phyloP scores from a whole-genome alignment of 352 stramenopile species.

The Phytopythium montanum region DNA sequence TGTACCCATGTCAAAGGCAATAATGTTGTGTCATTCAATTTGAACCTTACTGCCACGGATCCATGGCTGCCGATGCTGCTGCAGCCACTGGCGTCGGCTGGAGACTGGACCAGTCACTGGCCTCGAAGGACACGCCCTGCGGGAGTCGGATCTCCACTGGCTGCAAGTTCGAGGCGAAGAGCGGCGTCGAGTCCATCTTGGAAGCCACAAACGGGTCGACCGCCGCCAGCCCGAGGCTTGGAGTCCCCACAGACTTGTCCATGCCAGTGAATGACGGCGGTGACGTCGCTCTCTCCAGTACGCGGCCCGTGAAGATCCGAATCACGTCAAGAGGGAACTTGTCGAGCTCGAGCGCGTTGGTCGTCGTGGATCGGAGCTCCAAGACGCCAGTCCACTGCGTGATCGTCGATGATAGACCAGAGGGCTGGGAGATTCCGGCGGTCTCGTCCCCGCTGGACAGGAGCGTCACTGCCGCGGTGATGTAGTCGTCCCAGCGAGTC shows the following conservation, averaged over 20 bases:
- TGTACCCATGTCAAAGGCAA: neutral
- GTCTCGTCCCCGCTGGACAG: neutral
- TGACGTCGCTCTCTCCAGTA: neutral
- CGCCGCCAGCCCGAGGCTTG: neutral
- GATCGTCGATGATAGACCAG: neutral
- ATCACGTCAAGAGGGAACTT: constrained; percentile 33
- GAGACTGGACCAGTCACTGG: neutral
- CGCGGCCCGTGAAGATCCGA: constrained; percentile 30
- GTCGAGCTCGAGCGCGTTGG: constrained; percentile 39
- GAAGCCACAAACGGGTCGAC: neutral
- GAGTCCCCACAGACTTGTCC: neutral
- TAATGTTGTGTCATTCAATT: neutral
- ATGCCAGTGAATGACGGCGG: neutral
- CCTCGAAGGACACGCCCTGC: neutral
- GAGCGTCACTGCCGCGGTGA: constrained; percentile 48
- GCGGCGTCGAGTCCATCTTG: neutral
- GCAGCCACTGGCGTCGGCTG: neutral
- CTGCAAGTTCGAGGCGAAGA: neutral
- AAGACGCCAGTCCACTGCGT: constrained; percentile 30
- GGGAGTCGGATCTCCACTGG: constrained; percentile 3
- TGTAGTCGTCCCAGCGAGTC: constrained; percentile 54
- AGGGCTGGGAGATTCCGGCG: neutral
- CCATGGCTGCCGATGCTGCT: neutral
- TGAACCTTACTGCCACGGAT: constrained; percentile 1
- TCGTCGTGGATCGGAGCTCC: constrained; percentile 48